Conservation (phyloP, 1,139 yeast genomes). For the Blastobotrys buckinghamii region DNA sequence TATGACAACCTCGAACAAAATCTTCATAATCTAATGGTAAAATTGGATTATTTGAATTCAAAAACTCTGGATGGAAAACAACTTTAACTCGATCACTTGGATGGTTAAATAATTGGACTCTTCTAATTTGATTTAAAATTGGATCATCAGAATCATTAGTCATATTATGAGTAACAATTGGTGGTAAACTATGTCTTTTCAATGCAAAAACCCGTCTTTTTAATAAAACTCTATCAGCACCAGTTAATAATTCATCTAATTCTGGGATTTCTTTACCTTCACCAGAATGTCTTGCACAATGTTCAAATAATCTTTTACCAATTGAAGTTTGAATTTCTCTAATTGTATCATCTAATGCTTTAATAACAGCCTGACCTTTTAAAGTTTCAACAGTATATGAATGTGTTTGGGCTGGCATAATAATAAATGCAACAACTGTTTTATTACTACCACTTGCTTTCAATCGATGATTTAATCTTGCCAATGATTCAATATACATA, state of each 20-base stretch:
- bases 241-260: constrained; percentile 76
- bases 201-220: constrained; percentile 92
- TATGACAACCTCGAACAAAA: constrained; percentile 95
- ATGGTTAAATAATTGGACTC: constrained; percentile 84
- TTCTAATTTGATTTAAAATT: constrained; percentile 82
- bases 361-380: constrained; percentile 93
- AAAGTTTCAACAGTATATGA: constrained; percentile 95
- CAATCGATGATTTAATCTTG: constrained; percentile 82
- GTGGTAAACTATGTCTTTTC: constrained; percentile 83
- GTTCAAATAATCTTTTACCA: constrained; percentile 84
- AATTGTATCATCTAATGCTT: constrained; percentile 84
- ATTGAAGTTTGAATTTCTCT: constrained; percentile 83
- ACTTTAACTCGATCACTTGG: constrained; percentile 91
- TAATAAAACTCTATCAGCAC: constrained; percentile 82
- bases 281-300: constrained; percentile 77
- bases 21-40: constrained; percentile 93
- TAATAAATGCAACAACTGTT: constrained; percentile 96
- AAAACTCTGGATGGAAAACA: constrained; percentile 95
- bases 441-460: constrained; percentile 77
- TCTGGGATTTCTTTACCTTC: constrained; percentile 54
- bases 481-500: constrained; percentile 87
- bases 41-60: constrained; percentile 92
- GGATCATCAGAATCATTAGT: constrained; percentile 88
- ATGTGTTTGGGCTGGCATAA: constrained; percentile 94
- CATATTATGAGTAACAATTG: constrained; percentile 98